These are phyloP conservation scores for Vigna nakashimae DNA, from an alignment of 306 rosid species.

Conservation along the genomic window DNA sequence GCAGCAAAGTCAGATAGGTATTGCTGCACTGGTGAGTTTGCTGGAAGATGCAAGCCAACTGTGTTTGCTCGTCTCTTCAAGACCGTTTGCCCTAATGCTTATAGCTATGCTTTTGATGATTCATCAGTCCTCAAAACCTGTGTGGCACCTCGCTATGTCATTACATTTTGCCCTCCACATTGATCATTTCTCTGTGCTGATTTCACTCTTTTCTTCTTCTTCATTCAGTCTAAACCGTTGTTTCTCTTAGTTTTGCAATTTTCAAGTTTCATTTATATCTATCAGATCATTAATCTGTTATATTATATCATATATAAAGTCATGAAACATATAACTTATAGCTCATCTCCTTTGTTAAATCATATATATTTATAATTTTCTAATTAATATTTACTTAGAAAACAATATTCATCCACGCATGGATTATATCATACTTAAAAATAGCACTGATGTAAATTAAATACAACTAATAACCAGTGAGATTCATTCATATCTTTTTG, in stretches of 20 bases:
- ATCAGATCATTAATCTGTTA: no score
- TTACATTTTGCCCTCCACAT: constrained; percentile 70
- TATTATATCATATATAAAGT: no score
- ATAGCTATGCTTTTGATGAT: constrained; percentile 72
- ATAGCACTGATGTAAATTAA: no score
- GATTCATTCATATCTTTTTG: no score
- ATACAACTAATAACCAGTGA: no score
- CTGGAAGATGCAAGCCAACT: constrained; percentile 59
- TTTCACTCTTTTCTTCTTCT: background rate
- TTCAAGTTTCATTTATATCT: no score
- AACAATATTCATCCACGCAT: no score
- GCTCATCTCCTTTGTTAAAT: no score
- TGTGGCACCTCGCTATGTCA: constrained; percentile 57
- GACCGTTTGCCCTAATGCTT: constrained; percentile 70
- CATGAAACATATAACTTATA: no score
- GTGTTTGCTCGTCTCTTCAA: constrained; percentile 62
- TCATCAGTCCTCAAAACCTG: constrained; percentile 63
- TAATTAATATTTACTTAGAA: no score
- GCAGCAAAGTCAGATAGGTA: constrained; percentile 63
- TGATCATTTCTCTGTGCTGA: background rate
- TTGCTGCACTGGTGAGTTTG: constrained; percentile 72
- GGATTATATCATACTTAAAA: no score
- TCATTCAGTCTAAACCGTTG: background rate
- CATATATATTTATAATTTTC: no score
- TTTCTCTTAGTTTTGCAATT: constrained; percentile 1